Evolutionary conservation across 1,139 yeast species (phyloP).

Genomic region (Hanseniaspora sp.): DNA sequence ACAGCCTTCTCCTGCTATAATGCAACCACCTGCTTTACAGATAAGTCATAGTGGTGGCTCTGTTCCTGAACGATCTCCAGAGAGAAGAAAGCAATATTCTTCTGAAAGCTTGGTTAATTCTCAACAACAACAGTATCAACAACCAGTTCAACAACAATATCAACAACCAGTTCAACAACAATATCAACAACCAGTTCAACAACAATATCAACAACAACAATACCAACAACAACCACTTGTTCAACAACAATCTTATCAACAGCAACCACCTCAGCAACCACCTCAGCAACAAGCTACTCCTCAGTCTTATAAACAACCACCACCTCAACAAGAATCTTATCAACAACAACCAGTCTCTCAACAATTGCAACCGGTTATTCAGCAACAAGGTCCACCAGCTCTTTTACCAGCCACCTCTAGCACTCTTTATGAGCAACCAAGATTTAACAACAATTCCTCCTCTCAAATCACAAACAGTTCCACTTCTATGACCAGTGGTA

Average conservation of each 20-base stretch:
- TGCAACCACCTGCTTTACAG: neutral
- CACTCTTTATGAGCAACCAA: neutral
- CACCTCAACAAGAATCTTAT: no score
- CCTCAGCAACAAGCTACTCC: no score
- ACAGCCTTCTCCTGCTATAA: neutral
- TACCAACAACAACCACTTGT: neutral
- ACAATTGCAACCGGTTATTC: no score
- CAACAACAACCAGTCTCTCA: no score
- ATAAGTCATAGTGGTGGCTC: neutral
- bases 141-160: neutral
- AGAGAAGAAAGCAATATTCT: neutral
- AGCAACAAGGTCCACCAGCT: neutral
- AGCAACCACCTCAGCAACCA: no score
- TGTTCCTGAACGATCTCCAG: conserved; percentile 14
- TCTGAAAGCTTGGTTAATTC: neutral
- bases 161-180: neutral
- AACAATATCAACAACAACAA: neutral
- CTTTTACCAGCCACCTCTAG: neutral
- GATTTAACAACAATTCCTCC: neutral
- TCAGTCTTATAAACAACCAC: no score
- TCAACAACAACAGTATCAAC: neutral
- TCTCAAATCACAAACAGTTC: neutral
- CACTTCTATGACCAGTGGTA: neutral
- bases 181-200: neutral
- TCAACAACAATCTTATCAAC: neutral